Evolutionary conservation across 208 protist genomes (phyloP), one percentile per base, ranked within the genome.

Genomic region (Trypanosomatidae sp.): DNA sequence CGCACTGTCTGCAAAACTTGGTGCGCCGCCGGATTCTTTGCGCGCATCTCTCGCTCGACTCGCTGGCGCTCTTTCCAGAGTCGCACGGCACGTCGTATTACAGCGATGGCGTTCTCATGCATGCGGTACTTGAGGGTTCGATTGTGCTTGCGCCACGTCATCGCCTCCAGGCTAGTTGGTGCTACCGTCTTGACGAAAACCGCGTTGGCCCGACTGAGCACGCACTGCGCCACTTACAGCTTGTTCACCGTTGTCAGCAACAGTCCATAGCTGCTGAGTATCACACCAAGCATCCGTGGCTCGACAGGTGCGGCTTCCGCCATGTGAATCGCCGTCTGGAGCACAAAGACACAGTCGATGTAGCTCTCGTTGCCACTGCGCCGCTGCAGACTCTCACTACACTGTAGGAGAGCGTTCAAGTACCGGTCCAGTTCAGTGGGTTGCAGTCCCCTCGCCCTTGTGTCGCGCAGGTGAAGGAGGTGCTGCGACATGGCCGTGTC

Each of bases 51-150:
- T 58, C 66, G 71, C 46, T 84, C 73, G 33, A 77, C 28, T 9
- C 68, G 77, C 25, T 74, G 77, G 71, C 77, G 74, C 76, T 86
- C 83, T 47, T 82, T 74, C 83, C 83, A 91, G 33, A 77, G 77
- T 33, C 86, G 79, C 56, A 91, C 86, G 30, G 83, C 83, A 10
- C 81, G 74, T 2, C 83, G 83, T 62, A 91, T 88, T 15, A 85
- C 69, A 33, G 75, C 58, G 8, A 83, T 74, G 3, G 83, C 83
- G 49, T 77, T 82, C 25, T 83, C 79, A 15, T 73, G 80, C 22
- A 86, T 64, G 41, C 81, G 74, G 65, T 70, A 68, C 28, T 79
- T 74, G 53, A 87, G 77, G 15, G 76, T 69, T 33, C 79, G 77
- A 46, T 82, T 85, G 69, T 91, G 77, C 69, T 88, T 88, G 62